phyloP scores from a whole-genome alignment of 441 rosid genomes.

The Bruguiera hainesii region DNA sequence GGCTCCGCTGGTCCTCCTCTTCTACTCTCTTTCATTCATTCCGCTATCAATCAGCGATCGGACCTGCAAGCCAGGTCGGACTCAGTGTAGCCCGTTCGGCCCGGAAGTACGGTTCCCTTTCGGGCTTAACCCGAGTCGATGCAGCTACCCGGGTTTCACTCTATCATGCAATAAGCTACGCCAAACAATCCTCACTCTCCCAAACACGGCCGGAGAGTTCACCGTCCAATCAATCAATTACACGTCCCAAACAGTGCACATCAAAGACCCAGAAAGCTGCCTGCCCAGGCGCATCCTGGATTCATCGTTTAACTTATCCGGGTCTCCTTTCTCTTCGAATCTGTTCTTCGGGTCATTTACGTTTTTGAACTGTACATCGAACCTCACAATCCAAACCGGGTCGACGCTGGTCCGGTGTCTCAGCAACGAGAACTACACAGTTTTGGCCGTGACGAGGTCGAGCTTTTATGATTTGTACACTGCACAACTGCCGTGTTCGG shows the following conservation, averaged over 20 bases:
- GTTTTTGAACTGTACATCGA: constrained; percentile 32
- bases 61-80: constrained; percentile 6
- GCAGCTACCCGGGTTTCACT: constrained; percentile 32
- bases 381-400: not conserved
- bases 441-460: constrained; percentile 17
- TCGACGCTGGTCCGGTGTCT: constrained; percentile 26
- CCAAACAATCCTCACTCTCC: constrained; percentile 31
- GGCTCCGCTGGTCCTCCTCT: constrained; percentile 1
- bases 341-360: not conserved
- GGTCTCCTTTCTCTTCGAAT: constrained; percentile 17
- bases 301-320: constrained; percentile 22
- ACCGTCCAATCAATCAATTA: constrained; percentile 32
- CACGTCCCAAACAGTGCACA: constrained; percentile 15
- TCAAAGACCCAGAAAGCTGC: constrained; percentile 40
- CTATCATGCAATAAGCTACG: constrained; percentile 28
- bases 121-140: constrained; percentile 15
- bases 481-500: constrained; percentile 1
- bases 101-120: constrained; percentile 40
- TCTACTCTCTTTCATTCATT: constrained; percentile 9
- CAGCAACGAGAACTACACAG: constrained; percentile 22
- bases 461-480: not conserved
- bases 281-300: constrained; percentile 24
- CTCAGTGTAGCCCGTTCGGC: constrained; percentile 8
- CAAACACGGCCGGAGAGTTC: constrained; percentile 29
- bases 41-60: not conserved